Percentiles rank a stretch among this genome's conserved stretches.
These are phyloP conservation scores for Cystobasidium ongulense DNA, from an alignment of 768 basidiomycete genomes.

Conservation along the genomic window DNA sequence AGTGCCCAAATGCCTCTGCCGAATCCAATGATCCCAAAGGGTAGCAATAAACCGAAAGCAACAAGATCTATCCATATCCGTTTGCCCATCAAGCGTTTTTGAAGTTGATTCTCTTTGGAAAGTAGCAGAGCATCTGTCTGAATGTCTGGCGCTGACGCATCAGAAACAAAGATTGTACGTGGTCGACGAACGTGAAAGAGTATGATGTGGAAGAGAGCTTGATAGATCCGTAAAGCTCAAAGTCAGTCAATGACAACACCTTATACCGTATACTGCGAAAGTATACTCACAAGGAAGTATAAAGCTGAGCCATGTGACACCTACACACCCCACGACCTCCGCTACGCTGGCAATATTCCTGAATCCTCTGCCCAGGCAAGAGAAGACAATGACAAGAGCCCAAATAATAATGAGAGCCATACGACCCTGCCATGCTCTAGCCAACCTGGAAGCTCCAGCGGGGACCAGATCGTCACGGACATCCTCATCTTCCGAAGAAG, in stretches of 20 bases:
- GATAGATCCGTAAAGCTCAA: background rate
- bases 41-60: conserved; percentile 36
- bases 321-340: conserved; percentile 24
- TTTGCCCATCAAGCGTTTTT: conserved; percentile 61
- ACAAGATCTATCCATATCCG: conserved; percentile 50
- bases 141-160: conserved; percentile 46
- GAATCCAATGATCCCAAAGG: conserved; percentile 36
- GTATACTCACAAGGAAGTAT: conserved; percentile 32
- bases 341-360: conserved; percentile 24
- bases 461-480: background rate
- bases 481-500: conserved; percentile 4
- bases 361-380: background rate
- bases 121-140: conserved; percentile 55
- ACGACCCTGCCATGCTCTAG: conserved; percentile 5
- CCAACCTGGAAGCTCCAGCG: background rate
- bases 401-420: conserved; percentile 26
- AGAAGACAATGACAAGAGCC: conserved; percentile 4
- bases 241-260: background rate
- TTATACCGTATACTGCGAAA: background rate
- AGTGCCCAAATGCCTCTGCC: conserved; percentile 29
- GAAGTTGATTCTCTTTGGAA: conserved; percentile 75
- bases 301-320: conserved; percentile 30
- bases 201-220: conserved; percentile 67
- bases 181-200: conserved; percentile 78
- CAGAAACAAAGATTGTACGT: conserved; percentile 69